Base-by-base conservation (phyloP, 148 eudicot species). In the Rhododendron henanense region DNA sequence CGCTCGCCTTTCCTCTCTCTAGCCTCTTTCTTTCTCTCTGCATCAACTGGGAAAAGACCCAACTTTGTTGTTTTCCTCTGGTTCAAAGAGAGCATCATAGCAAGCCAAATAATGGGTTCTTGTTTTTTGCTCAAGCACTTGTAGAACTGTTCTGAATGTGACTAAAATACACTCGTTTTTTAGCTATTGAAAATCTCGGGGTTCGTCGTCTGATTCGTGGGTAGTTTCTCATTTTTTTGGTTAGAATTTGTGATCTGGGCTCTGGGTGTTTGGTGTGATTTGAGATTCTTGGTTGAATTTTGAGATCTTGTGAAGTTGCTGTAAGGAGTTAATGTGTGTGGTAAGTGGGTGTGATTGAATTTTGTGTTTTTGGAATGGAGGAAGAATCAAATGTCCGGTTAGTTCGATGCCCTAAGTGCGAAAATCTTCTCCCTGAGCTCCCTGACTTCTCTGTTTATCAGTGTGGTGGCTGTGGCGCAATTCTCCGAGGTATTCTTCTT, bases 401-500 rank as follows among this genome's bases (percentile, higher is more conserved):
- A 65, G 98, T 95, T 84, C 92, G 95, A 81, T 96, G 99, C 83
- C 98, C 98, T 79, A 93, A 91, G 71, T 95, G 92, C 75, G 91
- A 88, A 67, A 89, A 89, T 91, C 88, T 90, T 81, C 90, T 90
- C 23, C 87, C 95, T 14, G 93, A 95, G 89, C 91, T 89, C 47
- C 93, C 92, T 77, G 95, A 91, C 82, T 94, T 88, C 89, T 94
- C 99, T 90, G 91, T 94, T 41, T 93, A 95, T 87, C 94, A 95
- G 86, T 97, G 98, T 86, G 95, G 94, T 83, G 94, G 94, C 39
- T 96, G 99, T 90, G 98, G 96, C 61, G 93, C 98, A 88, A 90
- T 95, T 94, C 93, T 93, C 39, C 78, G 90, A 93, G 98, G 99
- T 95, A 91, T 11, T 71, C 16, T 35, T n/a, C 31, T 9, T 31